phyloP scores from a whole-genome alignment of 495 filamentous ascomycete species.

The Penicillium macrosclerotiorum region DNA sequence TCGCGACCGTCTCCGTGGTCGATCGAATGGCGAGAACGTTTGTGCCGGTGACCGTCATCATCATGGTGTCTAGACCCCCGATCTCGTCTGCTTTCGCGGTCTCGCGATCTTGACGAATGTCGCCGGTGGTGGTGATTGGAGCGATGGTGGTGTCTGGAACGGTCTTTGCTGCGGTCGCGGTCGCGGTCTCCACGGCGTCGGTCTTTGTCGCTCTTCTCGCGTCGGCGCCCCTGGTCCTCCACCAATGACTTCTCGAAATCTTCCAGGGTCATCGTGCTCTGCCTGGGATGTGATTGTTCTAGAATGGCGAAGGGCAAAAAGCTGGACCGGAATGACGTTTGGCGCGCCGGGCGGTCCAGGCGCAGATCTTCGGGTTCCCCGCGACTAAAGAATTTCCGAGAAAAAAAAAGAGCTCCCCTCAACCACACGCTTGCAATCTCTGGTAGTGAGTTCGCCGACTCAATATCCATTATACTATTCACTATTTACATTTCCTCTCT shows the following conservation, averaged over 20 bases:
- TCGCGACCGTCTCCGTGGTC: conserved; percentile 42
- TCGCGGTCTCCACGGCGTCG: conserved; percentile 39
- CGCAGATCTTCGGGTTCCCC: conserved; percentile 31
- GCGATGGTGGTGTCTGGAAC: conserved; percentile 37
- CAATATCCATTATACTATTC: no score
- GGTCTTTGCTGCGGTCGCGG: conserved; percentile 40
- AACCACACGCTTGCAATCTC: conserved; percentile 6
- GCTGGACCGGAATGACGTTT: conserved; percentile 37
- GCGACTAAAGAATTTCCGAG: conserved; percentile 34
- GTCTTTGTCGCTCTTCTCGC: conserved; percentile 35
- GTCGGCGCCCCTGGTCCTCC: conserved; percentile 36
- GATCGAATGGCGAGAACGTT: conserved; percentile 50
- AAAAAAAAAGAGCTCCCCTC: conserved; percentile 21
- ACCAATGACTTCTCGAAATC: conserved; percentile 54
- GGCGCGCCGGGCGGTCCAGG: conserved; percentile 32
- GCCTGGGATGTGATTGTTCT: background rate
- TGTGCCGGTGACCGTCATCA: conserved; percentile 51
- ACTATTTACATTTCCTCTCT: no score
- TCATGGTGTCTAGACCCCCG: conserved; percentile 37
- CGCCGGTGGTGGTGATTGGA: conserved; percentile 43
- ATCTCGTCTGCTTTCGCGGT: conserved; percentile 30
- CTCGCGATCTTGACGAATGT: conserved; percentile 44
- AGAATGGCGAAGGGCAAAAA: conserved; percentile 12
- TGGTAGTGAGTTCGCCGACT: background rate
- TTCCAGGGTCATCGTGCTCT: conserved; percentile 49